Base-by-base conservation (phyloP, 257 asterid species). In the Thymus mandschuricus region DNA sequence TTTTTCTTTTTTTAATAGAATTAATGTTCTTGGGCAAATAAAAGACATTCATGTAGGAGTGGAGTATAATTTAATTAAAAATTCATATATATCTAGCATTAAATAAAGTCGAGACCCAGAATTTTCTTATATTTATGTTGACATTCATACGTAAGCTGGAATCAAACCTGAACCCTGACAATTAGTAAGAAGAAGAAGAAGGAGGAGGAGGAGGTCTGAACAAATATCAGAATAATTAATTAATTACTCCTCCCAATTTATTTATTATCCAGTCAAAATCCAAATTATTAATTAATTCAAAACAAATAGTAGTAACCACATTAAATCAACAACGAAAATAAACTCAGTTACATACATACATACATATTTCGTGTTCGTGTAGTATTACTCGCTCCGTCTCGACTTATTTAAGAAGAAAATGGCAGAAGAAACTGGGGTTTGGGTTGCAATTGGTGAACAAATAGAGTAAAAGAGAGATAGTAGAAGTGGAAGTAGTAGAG, bases 81-180 rank as follows among this genome's bases (percentile, higher is more conserved):
- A 28, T 28, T 55, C 33, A 54, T 13, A 51, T 51, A 21, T 31
- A 55, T 55, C 60, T 52, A 34, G 48, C 48, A 6, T 70, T 8
- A 48, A 60, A 71, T 8, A 34, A 60, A 71, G 44, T 60, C 40
- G 10, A 46, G 58, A 43, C 31, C 8, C 4, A n/a, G 58, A 52
- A 27, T 48, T 57, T 44, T 30, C 0, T 30, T 59, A 12, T 33
- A 58, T 33, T 62, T 28, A 38, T 4, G 6, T 38, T 60, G 61
- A 70, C 52, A 48, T 34, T n/a, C 60, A 70, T 62, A 58, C 61
- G 68, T 70, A 60, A 70, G 59, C 38, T 60, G 60, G 45, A 65
- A 60, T 50, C 60, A 38, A 71, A 49, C 59, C 60, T 61, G 68
- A 60, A 60, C 27, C 1, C 50, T 46, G 56, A 40, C 56, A 72